Percentiles rank a stretch among this genome's conserved stretches.
Conservation (phyloP, 768 basidiomycete species). For the Hydnomerulius pinastri region DNA sequence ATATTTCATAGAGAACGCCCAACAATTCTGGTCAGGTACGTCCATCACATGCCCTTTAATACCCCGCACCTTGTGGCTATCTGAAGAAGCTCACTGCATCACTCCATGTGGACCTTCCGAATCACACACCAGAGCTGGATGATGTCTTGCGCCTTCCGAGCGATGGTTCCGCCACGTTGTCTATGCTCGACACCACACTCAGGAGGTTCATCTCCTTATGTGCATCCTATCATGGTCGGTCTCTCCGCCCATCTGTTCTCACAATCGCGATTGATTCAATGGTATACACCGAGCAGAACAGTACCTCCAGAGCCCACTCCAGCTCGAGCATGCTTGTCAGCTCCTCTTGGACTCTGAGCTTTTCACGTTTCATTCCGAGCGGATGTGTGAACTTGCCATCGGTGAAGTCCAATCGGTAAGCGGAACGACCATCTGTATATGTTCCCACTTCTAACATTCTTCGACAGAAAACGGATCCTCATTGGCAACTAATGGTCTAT, state of each 20-base stretch:
- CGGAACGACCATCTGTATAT: neutral
- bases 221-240: slow-evolving; percentile 83
- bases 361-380: slow-evolving; percentile 87
- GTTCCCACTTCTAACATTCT: slow-evolving; percentile 5
- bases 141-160: slow-evolving; percentile 72
- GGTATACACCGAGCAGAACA: slow-evolving; percentile 54
- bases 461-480: slow-evolving; percentile 79
- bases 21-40: slow-evolving; percentile 91
- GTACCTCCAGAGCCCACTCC: slow-evolving; percentile 81
- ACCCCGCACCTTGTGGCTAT: slow-evolving; percentile 6
- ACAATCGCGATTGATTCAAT: slow-evolving; percentile 6
- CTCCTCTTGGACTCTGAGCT: slow-evolving; percentile 82
- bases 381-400: slow-evolving; percentile 82
- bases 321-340: slow-evolving; percentile 81
- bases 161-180: slow-evolving; percentile 60
- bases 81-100: slow-evolving; percentile 6
- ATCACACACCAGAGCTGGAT: slow-evolving; percentile 69
- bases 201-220: slow-evolving; percentile 77
- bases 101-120: slow-evolving; percentile 1
- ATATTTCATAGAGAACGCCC: slow-evolving; percentile 79
- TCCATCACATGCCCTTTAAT: slow-evolving; percentile 12
- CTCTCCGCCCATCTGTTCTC: neutral
- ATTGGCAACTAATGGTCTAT: slow-evolving; percentile 78
- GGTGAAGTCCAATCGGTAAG: slow-evolving; percentile 69
- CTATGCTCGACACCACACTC: slow-evolving; percentile 76